A percentile compares a stretch with the other conserved stretches of the same genome.
phyloP scores from a whole-genome alignment of 2,329 filamentous ascomycete species.

The Aspergillus quadricinctus region DNA sequence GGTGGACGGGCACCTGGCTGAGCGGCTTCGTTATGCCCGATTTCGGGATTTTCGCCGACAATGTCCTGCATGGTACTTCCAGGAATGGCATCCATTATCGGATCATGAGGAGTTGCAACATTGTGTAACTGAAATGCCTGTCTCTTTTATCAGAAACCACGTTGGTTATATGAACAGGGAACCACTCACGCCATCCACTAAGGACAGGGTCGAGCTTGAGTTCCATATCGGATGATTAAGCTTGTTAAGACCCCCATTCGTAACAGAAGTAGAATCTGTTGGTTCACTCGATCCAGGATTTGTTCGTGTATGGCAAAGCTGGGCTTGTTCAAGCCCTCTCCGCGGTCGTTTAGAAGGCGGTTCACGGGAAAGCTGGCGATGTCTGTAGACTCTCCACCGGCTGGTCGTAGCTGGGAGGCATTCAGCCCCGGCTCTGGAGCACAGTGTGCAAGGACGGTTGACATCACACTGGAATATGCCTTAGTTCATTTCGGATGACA shows the following conservation, averaged over 20 bases:
- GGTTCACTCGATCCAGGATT: not conserved
- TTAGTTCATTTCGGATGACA: not conserved
- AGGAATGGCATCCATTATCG: constrained; percentile 13
- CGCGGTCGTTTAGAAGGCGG: not conserved
- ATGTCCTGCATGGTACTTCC: constrained; percentile 3
- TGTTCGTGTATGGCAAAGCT: not conserved
- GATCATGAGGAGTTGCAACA: constrained; percentile 2
- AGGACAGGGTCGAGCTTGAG: constrained; percentile 19
- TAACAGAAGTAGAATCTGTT: not conserved
- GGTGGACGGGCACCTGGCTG: not conserved
- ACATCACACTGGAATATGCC: constrained; percentile 20
- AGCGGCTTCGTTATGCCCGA: not conserved
- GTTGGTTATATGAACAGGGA: not conserved
- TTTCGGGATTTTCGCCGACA: not conserved
- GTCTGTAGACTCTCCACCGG: constrained; percentile 5
- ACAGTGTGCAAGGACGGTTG: constrained; percentile 30
- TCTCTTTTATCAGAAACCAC: not conserved
- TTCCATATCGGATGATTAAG: constrained; percentile 6
- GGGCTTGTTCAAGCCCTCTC: not conserved
- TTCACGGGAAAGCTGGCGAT: not conserved
- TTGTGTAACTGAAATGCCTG: constrained; percentile 17
- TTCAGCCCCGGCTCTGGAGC: constrained; percentile 19
- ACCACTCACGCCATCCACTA: constrained; percentile 14
- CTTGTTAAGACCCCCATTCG: not conserved
- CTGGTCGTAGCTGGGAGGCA: constrained; percentile 9